A percentile compares a stretch with the other conserved stretches of the same genome.
Evolutionary conservation across 176 grass and related monocot species (phyloP).

Genomic region (Dendrocalamus sinicus): DNA sequence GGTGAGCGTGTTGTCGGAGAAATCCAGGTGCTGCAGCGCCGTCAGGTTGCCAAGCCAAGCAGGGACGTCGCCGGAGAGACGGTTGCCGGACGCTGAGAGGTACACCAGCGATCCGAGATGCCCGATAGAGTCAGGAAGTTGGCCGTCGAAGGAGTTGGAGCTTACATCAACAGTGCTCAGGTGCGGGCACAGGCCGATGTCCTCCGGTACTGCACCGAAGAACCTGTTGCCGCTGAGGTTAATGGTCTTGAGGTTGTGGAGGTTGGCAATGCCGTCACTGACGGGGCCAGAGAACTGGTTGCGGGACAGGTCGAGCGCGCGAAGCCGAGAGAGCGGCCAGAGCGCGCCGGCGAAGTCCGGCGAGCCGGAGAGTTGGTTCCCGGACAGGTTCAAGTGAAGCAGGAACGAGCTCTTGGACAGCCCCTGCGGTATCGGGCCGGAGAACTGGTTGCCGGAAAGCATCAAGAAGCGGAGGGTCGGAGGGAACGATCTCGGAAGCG

Average conservation of each 20-base stretch:
- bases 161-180: conserved; percentile 64
- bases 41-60: conserved; percentile 67
- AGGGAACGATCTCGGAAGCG: conserved; percentile 50
- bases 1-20: conserved; percentile 70
- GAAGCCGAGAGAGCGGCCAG: conserved; percentile 62
- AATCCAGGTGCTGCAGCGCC: conserved; percentile 63
- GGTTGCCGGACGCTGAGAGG: conserved; percentile 61
- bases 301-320: conserved; percentile 66
- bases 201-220: conserved; percentile 55
- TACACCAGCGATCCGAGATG: conserved; percentile 65
- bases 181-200: conserved; percentile 74
- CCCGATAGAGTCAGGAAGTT: conserved; percentile 59
- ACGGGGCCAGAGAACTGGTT: conserved; percentile 70
- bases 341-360: conserved; percentile 53
- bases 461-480: conserved; percentile 68
- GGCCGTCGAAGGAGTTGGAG: conserved; percentile 67
- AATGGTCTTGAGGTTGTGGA: conserved; percentile 78
- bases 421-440: conserved; percentile 56
- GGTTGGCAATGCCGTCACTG: conserved; percentile 46
- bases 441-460: conserved; percentile 70
- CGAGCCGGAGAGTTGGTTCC: conserved; percentile 71
- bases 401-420: conserved; percentile 55
- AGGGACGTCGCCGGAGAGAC: conserved; percentile 64
- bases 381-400: conserved; percentile 82
- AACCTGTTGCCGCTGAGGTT: conserved; percentile 66